Evolutionary conservation across 2,329 filamentous ascomycete genomes (phyloP).

Genomic region (Geosmithia flava): DNA sequence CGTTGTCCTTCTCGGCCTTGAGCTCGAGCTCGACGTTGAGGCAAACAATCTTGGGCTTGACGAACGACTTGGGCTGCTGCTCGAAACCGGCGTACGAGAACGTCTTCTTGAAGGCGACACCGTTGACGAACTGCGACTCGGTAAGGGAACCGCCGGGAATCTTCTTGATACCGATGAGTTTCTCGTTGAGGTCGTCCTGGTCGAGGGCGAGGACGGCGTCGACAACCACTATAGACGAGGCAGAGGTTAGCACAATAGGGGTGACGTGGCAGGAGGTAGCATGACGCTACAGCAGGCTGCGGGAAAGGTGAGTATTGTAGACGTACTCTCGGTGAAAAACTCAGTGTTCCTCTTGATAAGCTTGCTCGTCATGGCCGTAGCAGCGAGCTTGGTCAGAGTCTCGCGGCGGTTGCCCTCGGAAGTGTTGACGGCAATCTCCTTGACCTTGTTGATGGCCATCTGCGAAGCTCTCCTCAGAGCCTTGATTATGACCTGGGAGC

Average conservation of each 20-base stretch:
- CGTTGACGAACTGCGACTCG: slow-evolving; percentile 93
- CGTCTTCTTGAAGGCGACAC: slow-evolving; percentile 99
- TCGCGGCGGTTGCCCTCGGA: slow-evolving; percentile 74
- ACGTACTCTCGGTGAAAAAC: slow-evolving; percentile 93
- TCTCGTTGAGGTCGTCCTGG: slow-evolving; percentile 95
- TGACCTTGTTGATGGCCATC: slow-evolving; percentile 97
- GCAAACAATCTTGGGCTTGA: slow-evolving; percentile 90
- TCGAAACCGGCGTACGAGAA: slow-evolving; percentile 99
- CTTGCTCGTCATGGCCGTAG: slow-evolving; percentile 98
- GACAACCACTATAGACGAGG: slow-evolving; percentile 66
- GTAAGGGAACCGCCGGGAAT: slow-evolving; percentile 92
- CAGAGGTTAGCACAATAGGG: slow-evolving; percentile 13
- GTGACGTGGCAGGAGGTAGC: background rate
- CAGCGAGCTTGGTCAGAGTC: slow-evolving; percentile 79
- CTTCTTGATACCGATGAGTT: slow-evolving; percentile 96
- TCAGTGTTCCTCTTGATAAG: slow-evolving; percentile 93
- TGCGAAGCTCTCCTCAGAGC: slow-evolving; percentile 74
- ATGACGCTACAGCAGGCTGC: no score
- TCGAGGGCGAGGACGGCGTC: slow-evolving; percentile 91
- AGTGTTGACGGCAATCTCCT: slow-evolving; percentile 87
- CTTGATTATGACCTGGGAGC: slow-evolving; percentile 96
- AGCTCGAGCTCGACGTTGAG: slow-evolving; percentile 96
- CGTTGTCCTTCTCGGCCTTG: slow-evolving; percentile 99
- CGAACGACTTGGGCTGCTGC: slow-evolving; percentile 94
- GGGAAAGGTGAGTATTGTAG: background rate